phyloP scores from a whole-genome alignment of 179 eudicot genomes.

The Drosera spatulata region DNA sequence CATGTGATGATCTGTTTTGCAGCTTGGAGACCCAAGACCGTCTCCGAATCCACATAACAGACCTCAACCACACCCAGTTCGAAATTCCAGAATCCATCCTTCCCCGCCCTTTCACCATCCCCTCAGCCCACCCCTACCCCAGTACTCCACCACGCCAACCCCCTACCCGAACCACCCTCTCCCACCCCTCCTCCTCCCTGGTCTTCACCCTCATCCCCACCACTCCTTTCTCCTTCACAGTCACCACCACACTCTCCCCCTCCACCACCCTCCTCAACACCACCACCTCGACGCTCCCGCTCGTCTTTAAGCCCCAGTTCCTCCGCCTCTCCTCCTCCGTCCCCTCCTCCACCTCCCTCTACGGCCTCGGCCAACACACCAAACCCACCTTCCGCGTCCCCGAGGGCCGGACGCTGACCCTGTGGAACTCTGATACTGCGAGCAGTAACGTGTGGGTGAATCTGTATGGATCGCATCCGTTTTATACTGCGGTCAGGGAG shows the following conservation, averaged over 20 bases:
- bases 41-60: no score
- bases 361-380: slow-evolving; percentile 82
- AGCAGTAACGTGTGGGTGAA: slow-evolving; percentile 35
- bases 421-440: slow-evolving; percentile 55
- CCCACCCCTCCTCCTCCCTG: slow-evolving; percentile 15
- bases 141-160: no score
- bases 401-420: slow-evolving; percentile 57
- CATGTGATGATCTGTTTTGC: no score
- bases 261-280: no score
- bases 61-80: no score
- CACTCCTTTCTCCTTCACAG: slow-evolving; percentile 3
- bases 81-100: no score
- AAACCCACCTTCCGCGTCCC: slow-evolving; percentile 41
- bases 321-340: slow-evolving; percentile 51
- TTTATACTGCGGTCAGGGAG: slow-evolving; percentile 61
- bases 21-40: no score
- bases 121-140: no score
- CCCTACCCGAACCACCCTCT: no score
- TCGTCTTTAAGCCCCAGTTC: slow-evolving; percentile 65
- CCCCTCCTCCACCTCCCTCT: slow-evolving; percentile 38
- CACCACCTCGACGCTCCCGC: slow-evolving; percentile 7
- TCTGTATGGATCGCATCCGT: slow-evolving; percentile 81
- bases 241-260: no score
- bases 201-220: no score
- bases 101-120: no score